A percentile compares a stretch with the other conserved stretches of the same genome.
These are phyloP conservation scores for Catharanthus roseus DNA, from an alignment of 257 asterid species.

Conservation along the genomic window DNA sequence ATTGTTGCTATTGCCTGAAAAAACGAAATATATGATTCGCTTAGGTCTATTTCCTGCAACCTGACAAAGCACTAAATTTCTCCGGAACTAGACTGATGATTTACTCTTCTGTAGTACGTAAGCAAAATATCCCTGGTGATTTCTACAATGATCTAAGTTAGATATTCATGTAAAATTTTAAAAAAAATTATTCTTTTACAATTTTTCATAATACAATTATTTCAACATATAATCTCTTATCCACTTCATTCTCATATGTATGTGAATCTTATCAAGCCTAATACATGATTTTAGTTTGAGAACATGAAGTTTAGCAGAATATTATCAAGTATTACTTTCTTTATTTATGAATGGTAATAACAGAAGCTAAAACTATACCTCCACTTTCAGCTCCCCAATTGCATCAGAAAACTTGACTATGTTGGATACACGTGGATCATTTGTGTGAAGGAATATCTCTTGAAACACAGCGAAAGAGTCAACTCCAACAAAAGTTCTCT, in stretches of 20 bases:
- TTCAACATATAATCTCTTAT: background rate
- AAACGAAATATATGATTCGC: background rate
- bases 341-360: background rate
- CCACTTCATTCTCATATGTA: background rate
- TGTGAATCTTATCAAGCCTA: background rate
- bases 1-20: constrained; percentile 68
- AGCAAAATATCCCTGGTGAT: background rate
- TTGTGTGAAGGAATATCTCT: constrained; percentile 71
- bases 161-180: too few relatives aligned
- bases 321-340: background rate
- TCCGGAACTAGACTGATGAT: background rate
- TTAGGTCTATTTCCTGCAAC: background rate
- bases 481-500: constrained; percentile 94
- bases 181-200: background rate
- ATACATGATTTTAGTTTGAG: background rate
- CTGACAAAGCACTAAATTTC: background rate
- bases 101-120: background rate
- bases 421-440: constrained; percentile 84
- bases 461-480: constrained; percentile 84
- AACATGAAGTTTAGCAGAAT: background rate
- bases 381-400: constrained; percentile 84
- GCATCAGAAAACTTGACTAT: constrained; percentile 71
- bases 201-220: background rate
- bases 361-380: constrained; percentile 39
- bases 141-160: background rate